These are phyloP conservation scores for Starmerella etchellsii DNA, from an alignment of 805 yeast species.

Conservation along the genomic window DNA sequence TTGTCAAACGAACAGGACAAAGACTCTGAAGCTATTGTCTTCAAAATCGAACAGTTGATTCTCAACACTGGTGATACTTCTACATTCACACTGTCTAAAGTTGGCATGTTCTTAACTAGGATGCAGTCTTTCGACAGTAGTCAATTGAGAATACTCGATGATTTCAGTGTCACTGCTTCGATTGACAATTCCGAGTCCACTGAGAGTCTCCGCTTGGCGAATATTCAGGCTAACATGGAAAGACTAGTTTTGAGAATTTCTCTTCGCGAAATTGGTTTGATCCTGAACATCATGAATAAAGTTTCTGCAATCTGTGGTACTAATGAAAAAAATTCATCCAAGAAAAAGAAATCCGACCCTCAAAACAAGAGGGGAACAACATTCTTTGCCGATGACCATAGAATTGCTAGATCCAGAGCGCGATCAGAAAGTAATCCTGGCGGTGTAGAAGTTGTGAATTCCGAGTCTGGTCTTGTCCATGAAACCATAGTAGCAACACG, in stretches of 20 bases:
- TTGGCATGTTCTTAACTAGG: slow-evolving; percentile 73
- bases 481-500: slow-evolving; percentile 24
- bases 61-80: slow-evolving; percentile 54
- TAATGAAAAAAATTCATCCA: neutral
- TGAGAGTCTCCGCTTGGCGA: slow-evolving; percentile 43
- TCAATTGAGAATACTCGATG: slow-evolving; percentile 68
- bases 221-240: slow-evolving; percentile 59
- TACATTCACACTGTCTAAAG: slow-evolving; percentile 56
- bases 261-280: slow-evolving; percentile 72
- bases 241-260: slow-evolving; percentile 73
- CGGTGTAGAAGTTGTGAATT: neutral
- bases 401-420: slow-evolving; percentile 4
- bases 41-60: slow-evolving; percentile 69
- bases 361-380: slow-evolving; percentile 10
- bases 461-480: neutral
- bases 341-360: neutral
- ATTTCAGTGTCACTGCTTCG: slow-evolving; percentile 66
- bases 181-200: slow-evolving; percentile 61
- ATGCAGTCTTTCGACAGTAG: slow-evolving; percentile 57
- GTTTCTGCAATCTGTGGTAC: slow-evolving; percentile 38
- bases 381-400: slow-evolving; percentile 13
- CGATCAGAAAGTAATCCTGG: neutral
- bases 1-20: slow-evolving; percentile 62
- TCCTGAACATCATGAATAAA: slow-evolving; percentile 54
- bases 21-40: slow-evolving; percentile 77